phyloP scores from a whole-genome alignment of 2,329 filamentous ascomycete genomes.

The Beauveria scarabaeidicola region DNA sequence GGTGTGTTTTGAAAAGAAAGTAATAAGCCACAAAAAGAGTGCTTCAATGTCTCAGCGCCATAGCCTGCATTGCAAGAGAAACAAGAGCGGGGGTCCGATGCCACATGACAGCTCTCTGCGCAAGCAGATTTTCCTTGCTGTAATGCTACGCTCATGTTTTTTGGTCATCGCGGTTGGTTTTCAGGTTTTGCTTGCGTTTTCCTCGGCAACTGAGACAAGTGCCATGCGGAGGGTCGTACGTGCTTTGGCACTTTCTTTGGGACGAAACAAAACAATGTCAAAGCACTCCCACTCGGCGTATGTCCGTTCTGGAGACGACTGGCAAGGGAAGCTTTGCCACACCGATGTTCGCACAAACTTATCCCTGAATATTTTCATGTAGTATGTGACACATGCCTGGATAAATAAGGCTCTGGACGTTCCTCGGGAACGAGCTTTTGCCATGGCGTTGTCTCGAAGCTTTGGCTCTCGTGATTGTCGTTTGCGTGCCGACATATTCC shows the following conservation, averaged over 20 bases:
- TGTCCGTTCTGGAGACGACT: background rate
- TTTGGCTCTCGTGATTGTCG: background rate
- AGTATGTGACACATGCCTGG: background rate
- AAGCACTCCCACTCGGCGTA: conserved; percentile 1
- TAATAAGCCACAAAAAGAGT: background rate
- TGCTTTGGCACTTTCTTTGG: background rate
- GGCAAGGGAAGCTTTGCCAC: background rate
- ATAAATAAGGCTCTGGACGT: background rate
- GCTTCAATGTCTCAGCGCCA: background rate
- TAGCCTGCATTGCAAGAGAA: background rate
- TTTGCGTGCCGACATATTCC: background rate
- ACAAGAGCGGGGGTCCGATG: background rate
- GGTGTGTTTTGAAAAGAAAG: background rate
- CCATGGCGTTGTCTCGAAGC: background rate
- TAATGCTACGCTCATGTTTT: background rate
- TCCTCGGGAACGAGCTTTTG: background rate
- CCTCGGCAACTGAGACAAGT: conserved; percentile 5
- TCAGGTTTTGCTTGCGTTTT: background rate
- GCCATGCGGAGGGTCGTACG: background rate
- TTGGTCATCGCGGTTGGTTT: background rate
- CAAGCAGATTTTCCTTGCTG: background rate
- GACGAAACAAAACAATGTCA: conserved; percentile 6
- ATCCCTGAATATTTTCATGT: background rate
- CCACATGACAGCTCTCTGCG: background rate
- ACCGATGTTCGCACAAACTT: background rate